These are phyloP conservation scores for Strobilomyces echinocephalus DNA, from an alignment of 768 basidiomycete species.

Conservation along the genomic window DNA sequence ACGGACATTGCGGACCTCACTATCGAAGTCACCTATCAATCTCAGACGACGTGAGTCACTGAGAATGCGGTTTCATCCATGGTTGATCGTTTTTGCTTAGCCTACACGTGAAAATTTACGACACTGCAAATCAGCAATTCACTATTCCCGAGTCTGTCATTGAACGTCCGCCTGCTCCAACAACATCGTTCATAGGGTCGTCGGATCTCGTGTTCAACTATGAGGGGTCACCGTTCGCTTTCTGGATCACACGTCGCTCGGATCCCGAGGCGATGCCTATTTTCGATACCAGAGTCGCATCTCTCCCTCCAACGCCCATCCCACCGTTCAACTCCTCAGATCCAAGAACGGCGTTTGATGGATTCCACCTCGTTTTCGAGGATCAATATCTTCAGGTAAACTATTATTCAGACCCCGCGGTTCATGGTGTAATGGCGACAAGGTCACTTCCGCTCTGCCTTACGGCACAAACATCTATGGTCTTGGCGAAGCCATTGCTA, in stretches of 20 bases:
- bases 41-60: constrained; percentile 39
- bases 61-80: neutral
- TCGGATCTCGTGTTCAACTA: constrained; percentile 73
- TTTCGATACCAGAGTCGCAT: constrained; percentile 65
- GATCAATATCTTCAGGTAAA: constrained; percentile 71
- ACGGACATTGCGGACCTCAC: constrained; percentile 52
- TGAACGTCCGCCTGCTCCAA: constrained; percentile 37
- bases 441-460: constrained; percentile 68
- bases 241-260: constrained; percentile 73
- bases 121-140: constrained; percentile 58
- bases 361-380: constrained; percentile 71
- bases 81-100: constrained; percentile 28
- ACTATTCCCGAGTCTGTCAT: constrained; percentile 56
- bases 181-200: constrained; percentile 29
- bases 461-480: constrained; percentile 71
- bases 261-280: constrained; percentile 50
- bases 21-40: constrained; percentile 66
- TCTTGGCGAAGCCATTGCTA: constrained; percentile 66
- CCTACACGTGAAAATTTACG: constrained; percentile 64
- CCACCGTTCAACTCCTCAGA: constrained; percentile 50
- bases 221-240: constrained; percentile 60
- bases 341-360: constrained; percentile 52
- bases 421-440: neutral
- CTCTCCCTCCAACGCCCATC: constrained; percentile 57
- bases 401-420: neutral